Conservation (phyloP, 83 land plant genomes). For the Picea abies region DNA sequence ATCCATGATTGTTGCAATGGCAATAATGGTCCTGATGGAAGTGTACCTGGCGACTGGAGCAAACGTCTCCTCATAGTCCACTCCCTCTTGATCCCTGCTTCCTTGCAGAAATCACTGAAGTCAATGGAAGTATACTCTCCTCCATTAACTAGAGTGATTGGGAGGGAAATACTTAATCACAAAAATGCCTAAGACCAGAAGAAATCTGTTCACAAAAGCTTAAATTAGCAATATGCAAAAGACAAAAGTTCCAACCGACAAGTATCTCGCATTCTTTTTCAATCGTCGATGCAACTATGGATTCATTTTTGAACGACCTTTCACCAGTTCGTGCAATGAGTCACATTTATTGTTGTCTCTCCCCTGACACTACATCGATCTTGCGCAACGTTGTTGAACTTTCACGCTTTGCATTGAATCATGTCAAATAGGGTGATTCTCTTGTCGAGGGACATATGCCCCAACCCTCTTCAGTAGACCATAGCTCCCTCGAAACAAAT, state of each 20-base stretch:
- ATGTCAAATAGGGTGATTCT: conserved; percentile 33
- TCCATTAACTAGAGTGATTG: background rate
- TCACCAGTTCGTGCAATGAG: conserved; percentile 56
- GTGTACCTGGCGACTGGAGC: too few relatives aligned
- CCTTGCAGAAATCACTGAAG: too few relatives aligned
- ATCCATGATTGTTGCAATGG: too few relatives aligned
- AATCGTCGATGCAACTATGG: conserved; percentile 39
- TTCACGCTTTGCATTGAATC: conserved; percentile 65
- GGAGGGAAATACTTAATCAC: background rate
- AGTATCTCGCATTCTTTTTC: conserved; percentile 42
- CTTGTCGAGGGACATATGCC: too few relatives aligned
- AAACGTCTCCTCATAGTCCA: too few relatives aligned
- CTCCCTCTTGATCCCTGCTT: background rate
- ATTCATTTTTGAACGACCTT: conserved; percentile 59
- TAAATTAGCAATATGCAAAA: conserved; percentile 29
- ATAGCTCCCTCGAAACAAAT: conserved; percentile 50
- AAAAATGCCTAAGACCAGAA: too few relatives aligned
- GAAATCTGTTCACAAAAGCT: conserved; percentile 71
- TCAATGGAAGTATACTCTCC: too few relatives aligned
- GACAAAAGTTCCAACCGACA: conserved; percentile 41
- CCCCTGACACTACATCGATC: background rate
- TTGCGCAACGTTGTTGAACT: conserved; percentile 28
- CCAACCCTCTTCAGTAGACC: too few relatives aligned
- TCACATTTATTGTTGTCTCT: conserved; percentile 31
- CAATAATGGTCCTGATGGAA: too few relatives aligned